Conservation (phyloP, 2,329 filamentous ascomycete species). For the Trichoderma oligosporum region DNA sequence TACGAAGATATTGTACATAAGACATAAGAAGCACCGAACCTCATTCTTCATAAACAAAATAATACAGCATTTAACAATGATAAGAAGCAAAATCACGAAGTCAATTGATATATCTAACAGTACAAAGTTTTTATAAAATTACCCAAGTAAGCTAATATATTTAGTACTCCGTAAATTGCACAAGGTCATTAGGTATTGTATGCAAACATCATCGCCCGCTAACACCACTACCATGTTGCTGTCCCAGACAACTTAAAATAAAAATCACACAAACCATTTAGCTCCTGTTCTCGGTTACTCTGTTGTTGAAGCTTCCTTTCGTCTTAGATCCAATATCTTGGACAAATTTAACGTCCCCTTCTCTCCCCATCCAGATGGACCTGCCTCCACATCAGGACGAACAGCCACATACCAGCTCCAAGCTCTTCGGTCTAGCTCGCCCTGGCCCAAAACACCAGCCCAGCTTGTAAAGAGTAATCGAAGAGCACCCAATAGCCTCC, state of each 20-base stretch:
- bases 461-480: conserved; percentile 72
- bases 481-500: conserved; percentile 65
- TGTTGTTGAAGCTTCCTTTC: conserved; percentile 21
- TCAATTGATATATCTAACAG: too few species aligned
- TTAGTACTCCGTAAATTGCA: background rate
- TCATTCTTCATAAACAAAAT: too few species aligned
- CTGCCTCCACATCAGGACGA: conserved; percentile 70
- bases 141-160: background rate
- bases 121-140: too few species aligned
- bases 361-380: conserved; percentile 76
- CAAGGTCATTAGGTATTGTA: too few species aligned
- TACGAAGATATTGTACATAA: too few species aligned
- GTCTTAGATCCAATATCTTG: conserved; percentile 60
- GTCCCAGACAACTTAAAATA: background rate
- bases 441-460: conserved; percentile 56
- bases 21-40: too few species aligned
- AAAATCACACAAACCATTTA: too few species aligned
- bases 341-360: conserved; percentile 66
- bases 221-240: background rate
- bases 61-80: too few species aligned
- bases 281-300: background rate
- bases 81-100: too few species aligned
- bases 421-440: conserved; percentile 70
- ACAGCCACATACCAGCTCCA: conserved; percentile 80
- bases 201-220: background rate